Conservation (phyloP, 2,329 filamentous ascomycete genomes). For the Hymenoscyphus albidus region DNA sequence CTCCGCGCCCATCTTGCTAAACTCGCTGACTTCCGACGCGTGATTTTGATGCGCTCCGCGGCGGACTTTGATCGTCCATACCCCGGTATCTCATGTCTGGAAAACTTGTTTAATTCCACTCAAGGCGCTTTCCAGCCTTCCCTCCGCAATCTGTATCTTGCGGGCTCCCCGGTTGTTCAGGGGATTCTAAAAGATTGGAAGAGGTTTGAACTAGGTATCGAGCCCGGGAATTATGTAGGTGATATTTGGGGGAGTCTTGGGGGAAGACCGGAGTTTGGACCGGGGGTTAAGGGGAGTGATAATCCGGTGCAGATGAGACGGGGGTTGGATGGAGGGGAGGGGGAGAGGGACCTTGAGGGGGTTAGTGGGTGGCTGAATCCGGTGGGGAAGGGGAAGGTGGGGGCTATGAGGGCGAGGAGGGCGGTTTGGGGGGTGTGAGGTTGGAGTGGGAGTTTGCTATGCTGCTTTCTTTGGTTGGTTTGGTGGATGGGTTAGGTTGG, state of each 20-base stretch:
- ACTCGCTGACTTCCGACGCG: constrained; percentile 59
- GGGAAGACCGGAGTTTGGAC: constrained; percentile 62
- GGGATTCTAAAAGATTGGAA: constrained; percentile 60
- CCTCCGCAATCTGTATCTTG: constrained; percentile 60
- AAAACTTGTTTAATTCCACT: constrained; percentile 55
- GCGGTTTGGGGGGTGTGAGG: not conserved
- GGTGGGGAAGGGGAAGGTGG: constrained; percentile 8
- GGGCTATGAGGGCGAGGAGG: not conserved
- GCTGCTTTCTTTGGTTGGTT: too few relatives aligned
- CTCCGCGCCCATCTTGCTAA: constrained; percentile 53
- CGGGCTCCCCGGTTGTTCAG: constrained; percentile 59
- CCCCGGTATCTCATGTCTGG: constrained; percentile 48
- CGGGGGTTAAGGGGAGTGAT: constrained; percentile 21
- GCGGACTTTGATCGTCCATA: constrained; percentile 68
- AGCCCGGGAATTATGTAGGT: constrained; percentile 62
- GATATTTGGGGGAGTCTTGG: constrained; percentile 69
- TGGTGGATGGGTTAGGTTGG: too few relatives aligned
- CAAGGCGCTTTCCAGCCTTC: constrained; percentile 61
- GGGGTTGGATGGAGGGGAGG: not conserved
- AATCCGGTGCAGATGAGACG: constrained; percentile 2
- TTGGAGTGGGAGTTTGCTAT: too few relatives aligned
- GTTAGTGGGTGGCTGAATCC: constrained; percentile 2
- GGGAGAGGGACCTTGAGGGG: not conserved
- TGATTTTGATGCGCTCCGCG: constrained; percentile 63
- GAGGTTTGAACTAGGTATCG: constrained; percentile 52